These are phyloP conservation scores for Athelia sp. DNA, from an alignment of 1,284 basidiomycete genomes.

Conservation along the genomic window DNA sequence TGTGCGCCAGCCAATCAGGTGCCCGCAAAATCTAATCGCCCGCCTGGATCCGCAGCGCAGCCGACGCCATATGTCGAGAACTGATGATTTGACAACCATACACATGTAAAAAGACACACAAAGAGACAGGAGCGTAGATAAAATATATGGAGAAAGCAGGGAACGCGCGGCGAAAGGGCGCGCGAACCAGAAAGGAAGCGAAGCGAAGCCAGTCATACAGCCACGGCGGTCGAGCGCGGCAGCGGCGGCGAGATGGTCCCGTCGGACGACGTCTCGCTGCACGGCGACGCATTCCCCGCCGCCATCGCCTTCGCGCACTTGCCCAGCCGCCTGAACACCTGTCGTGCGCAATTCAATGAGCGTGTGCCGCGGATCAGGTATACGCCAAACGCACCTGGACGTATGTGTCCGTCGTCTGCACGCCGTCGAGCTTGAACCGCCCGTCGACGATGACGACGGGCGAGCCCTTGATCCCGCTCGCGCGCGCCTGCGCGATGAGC, in stretches of 20 bases:
- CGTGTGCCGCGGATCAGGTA: background rate
- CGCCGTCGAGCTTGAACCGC: conserved; percentile 74
- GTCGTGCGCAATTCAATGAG: background rate
- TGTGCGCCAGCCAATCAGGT: no score
- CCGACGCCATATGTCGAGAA: no score
- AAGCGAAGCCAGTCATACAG: background rate
- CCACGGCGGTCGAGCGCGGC: background rate
- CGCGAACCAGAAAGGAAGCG: no score
- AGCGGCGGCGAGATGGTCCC: background rate
- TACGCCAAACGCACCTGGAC: conserved; percentile 46
- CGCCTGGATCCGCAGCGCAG: no score
- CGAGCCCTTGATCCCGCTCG: conserved; percentile 72
- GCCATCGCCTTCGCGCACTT: conserved; percentile 1
- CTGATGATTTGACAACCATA: no score
- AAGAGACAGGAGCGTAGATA: no score
- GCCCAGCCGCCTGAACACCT: conserved; percentile 33
- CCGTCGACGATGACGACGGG: conserved; percentile 78
- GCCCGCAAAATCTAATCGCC: no score
- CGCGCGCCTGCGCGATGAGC: conserved; percentile 63
- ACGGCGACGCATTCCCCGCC: background rate
- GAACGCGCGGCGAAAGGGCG: no score
- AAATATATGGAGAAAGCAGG: no score
- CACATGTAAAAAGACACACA: no score
- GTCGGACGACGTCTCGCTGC: background rate
- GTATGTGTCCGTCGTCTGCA: conserved; percentile 68